A percentile compares a stretch with the other conserved stretches of the same genome.
phyloP scores from a whole-genome alignment of 306 rosid species.

The Pyrus bretschneideri region DNA sequence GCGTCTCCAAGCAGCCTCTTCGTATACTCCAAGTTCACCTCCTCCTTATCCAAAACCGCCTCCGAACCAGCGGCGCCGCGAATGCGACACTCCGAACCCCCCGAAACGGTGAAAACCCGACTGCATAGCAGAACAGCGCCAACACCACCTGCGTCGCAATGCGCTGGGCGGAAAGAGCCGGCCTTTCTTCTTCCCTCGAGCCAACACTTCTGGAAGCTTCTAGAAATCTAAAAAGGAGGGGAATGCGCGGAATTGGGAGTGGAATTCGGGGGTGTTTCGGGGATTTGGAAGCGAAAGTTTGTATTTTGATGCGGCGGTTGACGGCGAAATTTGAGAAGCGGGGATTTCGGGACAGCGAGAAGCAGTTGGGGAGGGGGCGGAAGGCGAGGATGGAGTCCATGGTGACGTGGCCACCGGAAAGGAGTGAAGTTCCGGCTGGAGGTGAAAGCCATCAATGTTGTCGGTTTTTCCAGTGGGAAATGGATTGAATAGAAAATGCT shows the following conservation, averaged over 20 bases:
- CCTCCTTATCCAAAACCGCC: slow-evolving; percentile 12
- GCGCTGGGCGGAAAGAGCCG: background rate
- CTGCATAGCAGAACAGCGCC: slow-evolving; percentile 48
- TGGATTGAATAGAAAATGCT: background rate
- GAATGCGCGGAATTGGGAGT: slow-evolving; percentile 1
- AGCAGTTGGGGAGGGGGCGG: slow-evolving; percentile 7
- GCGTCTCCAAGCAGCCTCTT: slow-evolving; percentile 50
- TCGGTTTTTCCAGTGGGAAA: background rate
- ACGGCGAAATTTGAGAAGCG: slow-evolving; percentile 7
- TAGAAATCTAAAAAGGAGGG: slow-evolving; percentile 1
- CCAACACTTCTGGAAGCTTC: slow-evolving; percentile 7
- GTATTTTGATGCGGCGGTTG: slow-evolving; percentile 21
- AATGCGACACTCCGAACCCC: slow-evolving; percentile 32
- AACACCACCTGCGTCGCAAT: slow-evolving; percentile 26
- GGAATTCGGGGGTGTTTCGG: background rate
- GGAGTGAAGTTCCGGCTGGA: background rate
- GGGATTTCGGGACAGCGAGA: background rate
- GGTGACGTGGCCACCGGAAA: slow-evolving; percentile 1
- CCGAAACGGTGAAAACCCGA: slow-evolving; percentile 48
- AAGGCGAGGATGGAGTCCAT: slow-evolving; percentile 39
- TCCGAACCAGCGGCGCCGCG: slow-evolving; percentile 29
- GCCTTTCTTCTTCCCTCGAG: background rate
- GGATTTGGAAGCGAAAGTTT: slow-evolving; percentile 14
- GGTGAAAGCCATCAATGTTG: background rate
- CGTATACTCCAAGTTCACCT: slow-evolving; percentile 33